Base-by-base conservation (phyloP, 805 yeast species). In the Wickerhamomyces subpelliculosus region DNA sequence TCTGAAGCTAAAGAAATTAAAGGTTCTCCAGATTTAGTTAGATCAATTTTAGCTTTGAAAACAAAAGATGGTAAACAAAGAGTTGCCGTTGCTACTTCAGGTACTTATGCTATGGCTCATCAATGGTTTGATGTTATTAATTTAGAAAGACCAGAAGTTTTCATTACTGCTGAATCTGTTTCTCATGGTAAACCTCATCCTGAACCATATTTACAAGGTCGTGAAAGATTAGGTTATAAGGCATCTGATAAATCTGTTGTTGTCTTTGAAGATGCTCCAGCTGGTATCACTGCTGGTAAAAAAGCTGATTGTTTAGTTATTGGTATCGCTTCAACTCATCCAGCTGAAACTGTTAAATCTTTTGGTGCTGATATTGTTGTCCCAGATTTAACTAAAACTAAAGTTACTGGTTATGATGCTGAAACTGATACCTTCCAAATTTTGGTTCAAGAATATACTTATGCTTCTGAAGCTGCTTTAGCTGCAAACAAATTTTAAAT, bases 221-320 rank as follows among this genome's bases (percentile, higher is more conserved):
- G 67, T 51, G 54, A 57, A 50, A 61, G 54, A 40, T 54, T 60
- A 40, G 65, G 66, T 19, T 62, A 41, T 53, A 58, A 55, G 36
- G 66, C 64, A 33, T 54, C 56, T 20, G 45, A 55, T 34, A 58
- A 65, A 42, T 67, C 61, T 54, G 66, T 66, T 23, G 79, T 84
- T 31, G 88, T 82, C 36, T 85, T 85, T 55, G 95, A 85, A 65
- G 95, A 85, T 58, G 94, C 95, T 33, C 90, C 88, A 42, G 89
- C 93, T 35, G 95, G 95, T 57, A 77, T 84, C 46, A 64, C 74
- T 51, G 90, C 95, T 28, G 95, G 94, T 55, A 76, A 78, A 57
- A 84, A 73, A 39, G 89, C 93, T 20, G 94, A 89, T 42, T 87
- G 93, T 58, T 70, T 73, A 56, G 81, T 84, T 43, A 77, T 85